These are phyloP conservation scores for Colletotrichum coccodes DNA, from an alignment of 2,329 filamentous ascomycete genomes.

Conservation along the genomic window DNA sequence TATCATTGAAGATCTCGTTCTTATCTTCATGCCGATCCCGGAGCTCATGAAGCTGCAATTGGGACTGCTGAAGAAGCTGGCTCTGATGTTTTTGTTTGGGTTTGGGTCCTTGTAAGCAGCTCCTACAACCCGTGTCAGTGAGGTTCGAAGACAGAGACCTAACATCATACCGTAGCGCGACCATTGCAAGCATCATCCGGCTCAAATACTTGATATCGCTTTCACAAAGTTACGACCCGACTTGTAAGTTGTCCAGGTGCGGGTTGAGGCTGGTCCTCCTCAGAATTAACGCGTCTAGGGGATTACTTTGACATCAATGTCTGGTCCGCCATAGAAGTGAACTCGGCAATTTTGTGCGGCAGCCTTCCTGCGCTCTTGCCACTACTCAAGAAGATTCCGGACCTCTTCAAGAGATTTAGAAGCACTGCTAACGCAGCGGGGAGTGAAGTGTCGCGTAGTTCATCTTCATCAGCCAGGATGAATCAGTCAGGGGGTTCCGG, in stretches of 20 bases:
- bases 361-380: slow-evolving; percentile 53
- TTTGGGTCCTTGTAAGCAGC: background rate
- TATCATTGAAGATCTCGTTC: background rate
- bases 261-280: background rate
- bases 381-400: slow-evolving; percentile 37
- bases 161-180: slow-evolving; percentile 19
- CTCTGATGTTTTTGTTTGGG: background rate
- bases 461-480: background rate
- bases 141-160: background rate
- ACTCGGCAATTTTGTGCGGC: slow-evolving; percentile 52
- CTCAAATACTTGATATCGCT: slow-evolving; percentile 30
- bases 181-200: slow-evolving; percentile 34
- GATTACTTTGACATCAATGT: slow-evolving; percentile 41
- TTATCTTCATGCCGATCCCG: background rate
- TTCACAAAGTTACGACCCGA: slow-evolving; percentile 15
- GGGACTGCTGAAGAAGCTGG: background rate
- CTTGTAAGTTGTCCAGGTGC: slow-evolving; percentile 6
- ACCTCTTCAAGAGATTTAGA: background rate
- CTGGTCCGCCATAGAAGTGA: slow-evolving; percentile 46
- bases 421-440: background rate
- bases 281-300: slow-evolving; percentile 26
- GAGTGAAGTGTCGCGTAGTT: background rate
- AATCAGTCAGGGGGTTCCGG: background rate
- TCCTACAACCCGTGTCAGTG: too few species aligned
- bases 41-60: background rate